Conservation (phyloP, 768 basidiomycete genomes). For the Russula brevipes region DNA sequence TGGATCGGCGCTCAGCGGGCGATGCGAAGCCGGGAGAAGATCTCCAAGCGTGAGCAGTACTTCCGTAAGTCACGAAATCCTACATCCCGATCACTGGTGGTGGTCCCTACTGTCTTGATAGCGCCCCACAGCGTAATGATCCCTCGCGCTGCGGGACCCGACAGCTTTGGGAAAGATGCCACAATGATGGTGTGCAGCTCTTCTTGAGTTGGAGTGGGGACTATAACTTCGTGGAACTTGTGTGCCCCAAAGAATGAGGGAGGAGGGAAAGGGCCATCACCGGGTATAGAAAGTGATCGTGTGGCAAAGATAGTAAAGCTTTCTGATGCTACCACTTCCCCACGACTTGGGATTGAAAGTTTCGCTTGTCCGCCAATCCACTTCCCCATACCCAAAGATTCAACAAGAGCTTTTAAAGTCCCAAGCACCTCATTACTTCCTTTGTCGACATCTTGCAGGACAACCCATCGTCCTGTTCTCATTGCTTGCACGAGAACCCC, state of each 20-base stretch:
- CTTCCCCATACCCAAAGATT: slow-evolving; percentile 62
- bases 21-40: slow-evolving; percentile 48
- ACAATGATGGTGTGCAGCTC: slow-evolving; percentile 72
- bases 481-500: slow-evolving; percentile 88
- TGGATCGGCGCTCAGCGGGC: slow-evolving; percentile 39
- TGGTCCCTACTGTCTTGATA: slow-evolving; percentile 47
- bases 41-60: slow-evolving; percentile 70
- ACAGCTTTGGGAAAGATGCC: slow-evolving; percentile 59
- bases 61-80: slow-evolving; percentile 80
- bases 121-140: slow-evolving; percentile 68
- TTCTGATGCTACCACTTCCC: slow-evolving; percentile 67
- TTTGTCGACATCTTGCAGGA: slow-evolving; percentile 88
- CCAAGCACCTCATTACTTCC: slow-evolving; percentile 88
- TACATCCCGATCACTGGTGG: slow-evolving; percentile 51
- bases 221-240: slow-evolving; percentile 68
- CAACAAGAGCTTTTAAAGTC: slow-evolving; percentile 75
- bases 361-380: slow-evolving; percentile 69
- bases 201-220: slow-evolving; percentile 53
- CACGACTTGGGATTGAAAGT: slow-evolving; percentile 70
- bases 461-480: slow-evolving; percentile 86
- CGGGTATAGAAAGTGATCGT: slow-evolving; percentile 54
- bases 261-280: slow-evolving; percentile 44
- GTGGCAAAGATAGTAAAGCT: slow-evolving; percentile 88
- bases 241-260: slow-evolving; percentile 81
- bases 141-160: slow-evolving; percentile 41